Evolutionary conservation across 2,329 filamentous ascomycete genomes (phyloP), one percentile per base, ranked within the genome.

Genomic region (Hymenoscyphus fraxineus): DNA sequence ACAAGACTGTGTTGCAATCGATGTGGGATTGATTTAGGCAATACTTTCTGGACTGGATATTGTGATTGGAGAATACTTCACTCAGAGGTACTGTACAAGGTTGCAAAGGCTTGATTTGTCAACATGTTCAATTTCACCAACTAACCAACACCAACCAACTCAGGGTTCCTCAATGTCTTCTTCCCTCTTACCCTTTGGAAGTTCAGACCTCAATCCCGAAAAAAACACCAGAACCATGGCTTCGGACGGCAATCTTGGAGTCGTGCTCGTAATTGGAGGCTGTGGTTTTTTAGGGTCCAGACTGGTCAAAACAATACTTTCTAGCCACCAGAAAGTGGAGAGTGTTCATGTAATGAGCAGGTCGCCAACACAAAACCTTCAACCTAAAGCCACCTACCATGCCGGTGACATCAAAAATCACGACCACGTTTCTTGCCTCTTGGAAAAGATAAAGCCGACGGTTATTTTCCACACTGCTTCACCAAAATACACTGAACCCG

Each of bases 231-330:
- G 9, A 35, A 35, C 9, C 35, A 60, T 60, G 58, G n/a, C 41
- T 16, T 60, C 40, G 16, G 31, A 47, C 39, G 12, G n/a, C 16
- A 41, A 63, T 60, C 47, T 60, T 19, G 58, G 62, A 57, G 57
- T 55, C 16, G 62, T 64, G 5, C 68, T 75, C 13, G 71, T 77
- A 7, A 68, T 73, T 1, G 76, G 76, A 61, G 76, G 76, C 39
- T 75, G 74, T 51, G 75, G 76, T 12, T 78, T 75, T 32, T 54
- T 78, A 0, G 76, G 76, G 1, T 75, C 71, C 41, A 70, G 76
- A 61, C 66, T 77, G 9, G 35, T 35, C 35, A 35, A 35, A 35
- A 35, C 35, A 35, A 35, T 35, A 35, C 35, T 35, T 35, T 35
- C 6, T 7, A 35, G 35, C 9, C 35, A 35, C 35, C 35, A 35